Evolutionary conservation across 495 filamentous ascomycete genomes (phyloP), one percentile per base, ranked within the genome.

Genomic region (Bombardia bombarda): DNA sequence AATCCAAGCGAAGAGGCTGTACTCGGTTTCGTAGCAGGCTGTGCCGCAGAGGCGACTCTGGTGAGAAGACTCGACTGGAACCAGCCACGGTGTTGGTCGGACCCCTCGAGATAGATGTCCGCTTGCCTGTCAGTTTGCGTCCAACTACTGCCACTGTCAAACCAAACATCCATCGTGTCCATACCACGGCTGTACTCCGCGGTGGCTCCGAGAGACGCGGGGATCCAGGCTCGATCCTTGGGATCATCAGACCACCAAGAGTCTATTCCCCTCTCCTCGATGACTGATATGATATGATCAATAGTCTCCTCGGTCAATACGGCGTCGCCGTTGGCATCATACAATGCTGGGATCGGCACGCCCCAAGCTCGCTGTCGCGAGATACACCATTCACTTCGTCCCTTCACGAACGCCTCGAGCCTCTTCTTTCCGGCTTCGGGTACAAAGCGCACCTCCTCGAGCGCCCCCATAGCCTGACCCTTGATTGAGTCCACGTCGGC

Each of bases 101-200:
- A 83, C 20, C 92, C 92, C 68, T 99, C 92, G 4, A 97, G 72
- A 55, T 95, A 97, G 23, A 96, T 73, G 58, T 97, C 90, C 1
- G 87, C 86, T 18, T 79, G 74, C 17, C 72, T 68, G 22, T 65
- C 62, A 46, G 56, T 63, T 40, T 79, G 72, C 0, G 87, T 82
- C 92, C 92, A 99, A 57, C 86, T 95, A 38, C 86, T 95, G 5
- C 92, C 92, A 50, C 90, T 96, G 61, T 99, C 92, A 54, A 97
- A 97, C 92, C 92, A 99, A 18, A 99, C 92, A 64, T 99, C 92
- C 92, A 99, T 97, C 0, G 92, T 99, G 51, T 99, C 93, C n/a
- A 68, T 83, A 16, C 92, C 90, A 42, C 92, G 82, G 46, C 73
- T 65, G 49, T 80, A 92, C 10, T 60, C 65, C 1, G 13, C 62